Base-by-base conservation (phyloP, 257 asterid genomes). In the Linderniella brevidens region DNA sequence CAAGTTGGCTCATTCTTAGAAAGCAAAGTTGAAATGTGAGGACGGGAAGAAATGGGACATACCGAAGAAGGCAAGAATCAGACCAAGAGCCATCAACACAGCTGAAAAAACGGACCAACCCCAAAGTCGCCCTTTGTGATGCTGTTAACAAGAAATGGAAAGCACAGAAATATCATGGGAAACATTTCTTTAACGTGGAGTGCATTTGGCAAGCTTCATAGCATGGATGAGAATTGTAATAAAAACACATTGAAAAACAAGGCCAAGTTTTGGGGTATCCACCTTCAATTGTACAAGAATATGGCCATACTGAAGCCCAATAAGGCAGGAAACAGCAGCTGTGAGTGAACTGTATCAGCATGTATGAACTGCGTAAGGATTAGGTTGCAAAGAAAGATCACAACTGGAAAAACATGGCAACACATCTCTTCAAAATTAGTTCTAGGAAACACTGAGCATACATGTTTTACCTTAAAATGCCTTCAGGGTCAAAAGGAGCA, bases 401-500 rank as follows among this genome's bases (percentile, higher is more conserved):
- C 9, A 45, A 8, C 49, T 11, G 17, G 49, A 10, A 45, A 17
- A 45, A 9, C 44, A 11, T 40, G n/a, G 1, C 44, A 11, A 8
- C 44, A 40, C 14, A 40, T 40, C 4, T 4, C 8, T 8, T 40
- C 8, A 11, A 8, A 40, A 40, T 40, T 14, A 40, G n/a, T 14
- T 14, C 14, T 8, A n/a, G 17, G 17, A 43, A 9, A 43, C 48
- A 43, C 4, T 16, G 9, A 5, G 14, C 25, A 29, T 17, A 48
- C 13, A 11, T 36, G 45, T 47, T 51, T 64, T 65, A 82, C 96
- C 96, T 86, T 64, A 86, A 63, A 68, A 79, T 75, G 40, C 94
- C 94, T 73, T 86, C 94, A 51, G 96, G 96, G 59, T 86, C 96
- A 62, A 70, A 86, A 62, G 93, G 83, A 59, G 84, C 78, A 53